Evolutionary conservation across 73 alveolate genomes (phyloP).

Genomic region (Paramecium primaurelia): DNA sequence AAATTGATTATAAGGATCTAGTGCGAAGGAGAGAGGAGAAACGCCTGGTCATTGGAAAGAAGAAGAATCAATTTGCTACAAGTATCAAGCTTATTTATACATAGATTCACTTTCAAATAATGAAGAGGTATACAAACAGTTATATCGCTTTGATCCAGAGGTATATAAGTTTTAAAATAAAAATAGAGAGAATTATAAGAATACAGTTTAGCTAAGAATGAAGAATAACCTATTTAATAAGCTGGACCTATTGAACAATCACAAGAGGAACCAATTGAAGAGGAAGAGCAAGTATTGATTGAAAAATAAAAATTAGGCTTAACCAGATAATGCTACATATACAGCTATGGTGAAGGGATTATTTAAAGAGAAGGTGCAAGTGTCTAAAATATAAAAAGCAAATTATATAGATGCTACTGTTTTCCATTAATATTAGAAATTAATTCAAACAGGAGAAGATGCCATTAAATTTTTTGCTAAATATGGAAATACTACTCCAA

Average conservation of each 20-base stretch:
- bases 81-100: neutral
- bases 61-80: slow-evolving; percentile 29
- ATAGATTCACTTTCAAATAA: neutral
- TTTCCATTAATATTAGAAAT: neutral
- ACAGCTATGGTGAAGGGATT: slow-evolving; percentile 10
- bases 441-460: slow-evolving; percentile 12
- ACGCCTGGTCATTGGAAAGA: neutral
- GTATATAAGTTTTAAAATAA: neutral
- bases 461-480: slow-evolving; percentile 64
- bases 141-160: slow-evolving; percentile 43
- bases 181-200: slow-evolving; percentile 32
- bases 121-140: slow-evolving; percentile 48
- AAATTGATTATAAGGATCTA: slow-evolving; percentile 44
- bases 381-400: slow-evolving; percentile 28
- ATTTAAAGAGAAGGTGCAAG: slow-evolving; percentile 28
- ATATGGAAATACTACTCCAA: slow-evolving; percentile 90
- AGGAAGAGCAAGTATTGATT: neutral
- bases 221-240: neutral
- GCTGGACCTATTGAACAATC: neutral
- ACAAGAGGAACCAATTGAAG: neutral
- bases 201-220: neutral
- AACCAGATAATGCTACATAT: neutral
- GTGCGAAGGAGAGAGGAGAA: slow-evolving; percentile 10
- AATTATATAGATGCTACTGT: slow-evolving; percentile 44
- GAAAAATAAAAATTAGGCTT: neutral